Evolutionary conservation across 2,329 filamentous ascomycete genomes (phyloP).

Genomic region (Xylaria sp.): DNA sequence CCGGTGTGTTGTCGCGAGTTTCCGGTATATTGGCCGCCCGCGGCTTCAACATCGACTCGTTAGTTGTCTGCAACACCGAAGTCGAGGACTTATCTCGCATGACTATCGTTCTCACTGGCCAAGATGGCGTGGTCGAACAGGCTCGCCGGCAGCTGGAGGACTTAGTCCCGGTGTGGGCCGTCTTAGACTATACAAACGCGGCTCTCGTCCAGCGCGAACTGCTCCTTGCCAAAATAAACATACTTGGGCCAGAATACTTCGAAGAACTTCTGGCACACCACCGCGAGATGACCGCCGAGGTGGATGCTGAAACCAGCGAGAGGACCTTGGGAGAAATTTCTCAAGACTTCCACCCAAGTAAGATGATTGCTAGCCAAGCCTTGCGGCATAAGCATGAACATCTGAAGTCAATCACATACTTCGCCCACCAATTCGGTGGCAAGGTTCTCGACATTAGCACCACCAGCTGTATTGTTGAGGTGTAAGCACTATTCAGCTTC

Average conservation of each 20-base stretch:
- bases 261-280: constrained; percentile 97
- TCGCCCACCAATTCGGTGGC: constrained; percentile 96
- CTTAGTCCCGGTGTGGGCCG: constrained; percentile 96
- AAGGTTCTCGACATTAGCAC: constrained; percentile 98
- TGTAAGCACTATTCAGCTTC: constrained; percentile 69
- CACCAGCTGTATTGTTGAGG: constrained; percentile 97
- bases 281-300: constrained; percentile 77
- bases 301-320: constrained; percentile 58
- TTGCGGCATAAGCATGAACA: constrained; percentile 98
- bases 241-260: constrained; percentile 96
- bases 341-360: constrained; percentile 88
- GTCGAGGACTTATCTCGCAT: constrained; percentile 96
- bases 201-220: constrained; percentile 96
- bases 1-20: constrained; percentile 93
- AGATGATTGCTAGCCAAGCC: constrained; percentile 86
- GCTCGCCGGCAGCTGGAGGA: constrained; percentile 95
- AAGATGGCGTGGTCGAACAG: constrained; percentile 97
- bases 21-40: constrained; percentile 95
- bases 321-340: constrained; percentile 59
- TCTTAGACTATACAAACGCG: constrained; percentile 92
- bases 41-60: constrained; percentile 98
- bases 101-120: constrained; percentile 96
- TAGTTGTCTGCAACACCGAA: constrained; percentile 98
- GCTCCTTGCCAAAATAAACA: constrained; percentile 94
- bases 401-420: constrained; percentile 93